Base-by-base conservation (phyloP, 176 grass and related monocot species). In the Themeda triandra region DNA sequence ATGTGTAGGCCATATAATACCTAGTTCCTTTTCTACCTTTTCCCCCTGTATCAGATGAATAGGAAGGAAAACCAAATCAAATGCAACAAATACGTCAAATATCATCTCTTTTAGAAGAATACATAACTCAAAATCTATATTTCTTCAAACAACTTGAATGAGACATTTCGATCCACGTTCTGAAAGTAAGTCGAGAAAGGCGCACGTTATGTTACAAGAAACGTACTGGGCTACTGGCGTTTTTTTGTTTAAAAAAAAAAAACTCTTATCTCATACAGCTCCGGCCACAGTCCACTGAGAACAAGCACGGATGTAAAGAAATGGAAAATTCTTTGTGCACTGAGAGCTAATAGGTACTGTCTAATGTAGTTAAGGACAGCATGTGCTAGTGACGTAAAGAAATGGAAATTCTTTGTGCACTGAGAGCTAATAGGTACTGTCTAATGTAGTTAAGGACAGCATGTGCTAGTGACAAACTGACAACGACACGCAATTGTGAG, bases 1-100 rank as follows among this genome's bases (percentile, higher is more conserved):
- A 76, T 91, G 88, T 67, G 33, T 41, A 13, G 94, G 89, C 86
- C 87, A 92, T 79, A 90, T 39, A 79, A 76, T 76, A 37, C 77
- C 86, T 71, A 77, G 23, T 13, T 58, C 46, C 17, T 82, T 37
- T 29, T 82, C 80, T 29, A 21, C 32, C 18, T 70, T 58, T 18
- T 0, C n/a, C n/a, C 3, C 66, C 82, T 84, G 0, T 66, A 49
- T 27, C 19, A 66, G 29, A 63, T 75, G 40, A 64, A 64, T 13
- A 63, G 8, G 7, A 75, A 75, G 27, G 40, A 51, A 9, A 13
- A n/a, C 36, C 27, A 29, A 74, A 64, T 65, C 3, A 45, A 44
- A 44, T 11, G 51, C n/a, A 71, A 56, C 0, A n/a, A 19, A 0
- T 25, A 59, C 71, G 66, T 71, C 19, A 56, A 54, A 37, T 1